Percentiles rank a stretch among this genome's conserved stretches.
These are phyloP conservation scores for Colletotrichum tanaceti DNA, from an alignment of 2,329 filamentous ascomycete genomes.

Conservation along the genomic window DNA sequence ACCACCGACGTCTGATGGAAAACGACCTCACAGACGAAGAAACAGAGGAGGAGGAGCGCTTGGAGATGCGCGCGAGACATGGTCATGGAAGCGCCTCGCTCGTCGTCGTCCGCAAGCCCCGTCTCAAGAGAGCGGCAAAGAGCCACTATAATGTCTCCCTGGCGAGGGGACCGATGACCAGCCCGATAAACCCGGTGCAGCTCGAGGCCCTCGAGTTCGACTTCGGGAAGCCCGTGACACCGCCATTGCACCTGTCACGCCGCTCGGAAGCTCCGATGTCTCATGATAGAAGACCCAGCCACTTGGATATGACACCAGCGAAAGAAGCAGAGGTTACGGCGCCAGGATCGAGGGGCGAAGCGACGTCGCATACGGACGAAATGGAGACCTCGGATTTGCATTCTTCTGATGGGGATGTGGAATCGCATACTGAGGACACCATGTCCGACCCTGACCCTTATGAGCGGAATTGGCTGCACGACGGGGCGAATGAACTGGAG, in stretches of 20 bases:
- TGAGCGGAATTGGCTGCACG: constrained; percentile 33
- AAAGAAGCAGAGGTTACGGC: constrained; percentile 17
- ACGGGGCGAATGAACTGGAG: constrained; percentile 4
- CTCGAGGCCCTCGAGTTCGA: constrained; percentile 45
- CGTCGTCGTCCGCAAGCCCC: constrained; percentile 52
- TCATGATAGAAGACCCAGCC: constrained; percentile 11
- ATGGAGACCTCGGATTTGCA: constrained; percentile 40
- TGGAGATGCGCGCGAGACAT: constrained; percentile 55
- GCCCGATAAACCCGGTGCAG: constrained; percentile 42
- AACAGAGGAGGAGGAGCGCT: constrained; percentile 57
- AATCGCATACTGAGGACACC: constrained; percentile 39
- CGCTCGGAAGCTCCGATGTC: constrained; percentile 26
- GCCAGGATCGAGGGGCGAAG: constrained; percentile 26
- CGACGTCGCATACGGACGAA: constrained; percentile 37
- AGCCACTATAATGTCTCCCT: constrained; percentile 48
- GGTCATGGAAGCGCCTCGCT: constrained; percentile 44
- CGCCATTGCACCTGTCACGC: constrained; percentile 31
- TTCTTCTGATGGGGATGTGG: constrained; percentile 39
- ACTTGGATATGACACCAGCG: constrained; percentile 24
- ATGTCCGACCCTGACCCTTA: constrained; percentile 40
- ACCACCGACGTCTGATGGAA: constrained; percentile 52
- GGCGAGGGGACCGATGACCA: constrained; percentile 45
- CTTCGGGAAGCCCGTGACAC: constrained; percentile 35
- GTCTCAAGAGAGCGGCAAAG: constrained; percentile 56
- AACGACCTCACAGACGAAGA: constrained; percentile 57